Evolutionary conservation across 2,329 filamentous ascomycete species (phyloP), one percentile per base, ranked within the genome.

Genomic region (Curvularia hawaiiensis): DNA sequence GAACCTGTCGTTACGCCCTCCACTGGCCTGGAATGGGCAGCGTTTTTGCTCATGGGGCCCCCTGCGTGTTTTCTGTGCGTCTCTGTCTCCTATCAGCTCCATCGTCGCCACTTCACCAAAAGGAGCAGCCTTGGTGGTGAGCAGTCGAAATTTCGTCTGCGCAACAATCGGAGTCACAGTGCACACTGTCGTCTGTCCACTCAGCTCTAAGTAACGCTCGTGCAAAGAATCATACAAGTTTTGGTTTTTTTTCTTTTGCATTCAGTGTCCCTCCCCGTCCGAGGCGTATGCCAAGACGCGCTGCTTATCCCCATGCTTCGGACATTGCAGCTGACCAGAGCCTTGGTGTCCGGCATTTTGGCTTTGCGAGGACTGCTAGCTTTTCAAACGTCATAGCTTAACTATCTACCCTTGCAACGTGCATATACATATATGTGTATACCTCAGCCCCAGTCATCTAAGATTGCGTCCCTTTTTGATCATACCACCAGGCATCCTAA

Each of bases 391-490:
- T 51, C 11, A 33, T 12, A 28, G 43, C 54, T 61, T 22, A 38
- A 45, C 39, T 53, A 31, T 44, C 41, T 44, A 28, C 41, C 14
- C 4, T 11, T 54, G 22, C 48, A 43, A 52, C 53, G 44, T 31
- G 30, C 30, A 31, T 57, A 68, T 44, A 63, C 30, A 31, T 57
- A 68, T 44, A 63, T 62, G 50, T 43, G 49, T 51, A 9, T 11
- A 9, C 26, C 41, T n/a, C 61, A 62, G 50, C 41, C 35, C 40
- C 53, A 24, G n/a, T 20, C 53, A 50, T 53, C 45, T 31, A 24
- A 50, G 16, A 40, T 20, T 5, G 9, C 35, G 28, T 28, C 20
- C n/a, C 12, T 18, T 24, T 30, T 38, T 35, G 16, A 55, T 30
- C 50, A 26, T 0, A 1, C 35, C 7, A 26, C 45, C 24, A 41